Evolutionary conservation across 208 protist genomes (phyloP).

Genomic region (Leishmania martiniquensis): DNA sequence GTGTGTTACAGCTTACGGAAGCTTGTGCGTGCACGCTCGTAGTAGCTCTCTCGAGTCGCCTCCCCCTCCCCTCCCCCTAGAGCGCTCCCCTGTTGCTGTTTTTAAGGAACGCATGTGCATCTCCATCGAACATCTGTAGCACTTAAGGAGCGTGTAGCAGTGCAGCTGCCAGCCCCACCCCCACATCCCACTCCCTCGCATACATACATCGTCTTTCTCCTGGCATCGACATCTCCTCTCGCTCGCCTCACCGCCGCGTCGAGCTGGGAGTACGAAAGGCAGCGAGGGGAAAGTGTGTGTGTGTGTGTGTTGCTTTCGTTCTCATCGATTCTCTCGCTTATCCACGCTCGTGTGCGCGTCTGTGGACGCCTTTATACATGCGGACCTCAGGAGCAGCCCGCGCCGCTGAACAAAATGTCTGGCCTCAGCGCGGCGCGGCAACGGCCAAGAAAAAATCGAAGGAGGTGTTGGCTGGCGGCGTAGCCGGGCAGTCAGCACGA

Average conservation of each 20-base stretch:
- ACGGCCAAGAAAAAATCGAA: neutral
- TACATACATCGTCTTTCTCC: neutral
- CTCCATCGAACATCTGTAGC: neutral
- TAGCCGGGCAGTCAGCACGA: neutral
- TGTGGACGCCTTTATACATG: conserved; percentile 1
- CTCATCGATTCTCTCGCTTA: too few species aligned
- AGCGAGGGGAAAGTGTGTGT: neutral
- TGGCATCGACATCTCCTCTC: neutral
- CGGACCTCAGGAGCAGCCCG: neutral
- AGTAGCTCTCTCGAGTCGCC: neutral
- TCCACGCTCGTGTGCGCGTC: neutral
- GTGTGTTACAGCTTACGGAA: neutral
- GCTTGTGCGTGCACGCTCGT: neutral
- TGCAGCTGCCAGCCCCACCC: neutral
- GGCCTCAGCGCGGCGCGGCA: neutral
- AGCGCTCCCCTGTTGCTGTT: neutral
- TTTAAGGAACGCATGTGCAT: neutral
- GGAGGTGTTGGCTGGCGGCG: neutral
- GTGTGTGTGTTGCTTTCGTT: too few species aligned
- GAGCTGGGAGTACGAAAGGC: neutral
- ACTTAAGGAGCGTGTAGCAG: neutral
- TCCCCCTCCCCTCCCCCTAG: neutral
- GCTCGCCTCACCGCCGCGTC: neutral
- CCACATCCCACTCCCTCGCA: neutral
- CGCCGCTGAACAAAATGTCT: neutral